Base-by-base conservation (phyloP, 129 eudicot species). In the Silybum marianum region DNA sequence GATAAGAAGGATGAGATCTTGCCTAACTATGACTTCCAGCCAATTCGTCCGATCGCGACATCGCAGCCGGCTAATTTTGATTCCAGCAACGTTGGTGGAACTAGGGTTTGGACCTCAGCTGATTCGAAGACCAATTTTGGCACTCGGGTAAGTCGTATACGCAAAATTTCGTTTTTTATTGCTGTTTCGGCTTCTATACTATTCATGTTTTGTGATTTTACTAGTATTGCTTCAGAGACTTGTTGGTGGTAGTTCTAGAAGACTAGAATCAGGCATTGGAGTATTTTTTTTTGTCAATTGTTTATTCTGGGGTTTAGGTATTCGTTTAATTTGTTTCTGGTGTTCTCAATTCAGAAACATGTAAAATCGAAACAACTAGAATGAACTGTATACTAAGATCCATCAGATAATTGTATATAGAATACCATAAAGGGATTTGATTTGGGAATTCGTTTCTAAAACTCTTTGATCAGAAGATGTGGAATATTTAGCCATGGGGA, bases 21-120 rank as follows among this genome's bases (percentile, higher is more conserved):
- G 18, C 93, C 99, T 51, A 95, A 84, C 82, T 95, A 95, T 67
- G 99, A 95, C 82, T 95, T 95, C 73, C 92, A 92, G 85, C 98
- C 99, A 2, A 89, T 92, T 60, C 91, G 93, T 71, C 90, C 94
- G 19, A 48, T 26, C 70, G 80, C 36, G 6, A 78, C 87, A 32
- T 83, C 92, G n/a, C 84, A 80, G 40, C 86, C 76, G 36, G 67
- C 85, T 21, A 73, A 51, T 44, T 69, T 81, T 42, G 88, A 82
- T n/a, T 85, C 92, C n/a, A 73, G 48, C 11, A 66, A 58, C 51
- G 82, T 36, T 39, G 85, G 78, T 63, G 89, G 86, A 26, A 30
- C 94, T 84, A 92, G 96, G 91, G 86, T 84, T 80, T 95, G 97
- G 98, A 78, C 83, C 32, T 92, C 98, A 13, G 82, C 89, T 60